Percentiles rank a stretch among this genome's conserved stretches.
These are phyloP conservation scores for Aureobasidium sp. DNA, from an alignment of 2,329 filamentous ascomycete genomes.

Conservation along the genomic window DNA sequence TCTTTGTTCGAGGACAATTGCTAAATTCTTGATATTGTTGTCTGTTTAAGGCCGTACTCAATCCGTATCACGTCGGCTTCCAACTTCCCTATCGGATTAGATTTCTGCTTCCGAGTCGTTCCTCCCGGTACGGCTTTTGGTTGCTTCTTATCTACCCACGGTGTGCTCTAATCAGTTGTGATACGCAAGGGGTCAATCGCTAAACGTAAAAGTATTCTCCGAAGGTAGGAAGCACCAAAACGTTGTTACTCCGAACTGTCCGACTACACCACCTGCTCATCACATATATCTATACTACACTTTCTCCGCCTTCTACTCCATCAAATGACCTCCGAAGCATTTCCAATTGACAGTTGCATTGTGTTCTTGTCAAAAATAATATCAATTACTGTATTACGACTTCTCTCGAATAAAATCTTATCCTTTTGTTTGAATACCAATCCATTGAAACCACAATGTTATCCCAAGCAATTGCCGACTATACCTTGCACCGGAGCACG, in stretches of 20 bases:
- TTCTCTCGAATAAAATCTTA: background rate
- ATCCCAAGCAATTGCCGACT: background rate
- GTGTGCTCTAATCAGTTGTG: background rate
- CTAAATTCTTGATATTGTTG: background rate
- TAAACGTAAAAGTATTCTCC: conserved; percentile 3
- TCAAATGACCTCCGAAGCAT: background rate
- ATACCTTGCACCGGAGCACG: background rate
- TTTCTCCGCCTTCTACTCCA: background rate
- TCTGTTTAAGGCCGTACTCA: background rate
- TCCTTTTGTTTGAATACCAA: background rate
- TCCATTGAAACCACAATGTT: background rate
- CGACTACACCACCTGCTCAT: background rate
- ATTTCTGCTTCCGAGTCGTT: background rate
- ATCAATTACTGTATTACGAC: background rate
- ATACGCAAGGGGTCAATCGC: background rate
- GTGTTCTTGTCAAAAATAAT: background rate
- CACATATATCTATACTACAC: conserved; percentile 7
- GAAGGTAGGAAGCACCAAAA: background rate
- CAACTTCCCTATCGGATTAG: background rate
- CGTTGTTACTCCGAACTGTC: background rate
- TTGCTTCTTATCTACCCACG: background rate
- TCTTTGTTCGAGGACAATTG: background rate
- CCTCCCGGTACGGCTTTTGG: background rate
- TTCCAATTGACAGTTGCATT: too few relatives aligned
- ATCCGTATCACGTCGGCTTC: background rate